Evolutionary conservation across 1,284 basidiomycete genomes (phyloP).

Genomic region (Cystobasidium sp.): DNA sequence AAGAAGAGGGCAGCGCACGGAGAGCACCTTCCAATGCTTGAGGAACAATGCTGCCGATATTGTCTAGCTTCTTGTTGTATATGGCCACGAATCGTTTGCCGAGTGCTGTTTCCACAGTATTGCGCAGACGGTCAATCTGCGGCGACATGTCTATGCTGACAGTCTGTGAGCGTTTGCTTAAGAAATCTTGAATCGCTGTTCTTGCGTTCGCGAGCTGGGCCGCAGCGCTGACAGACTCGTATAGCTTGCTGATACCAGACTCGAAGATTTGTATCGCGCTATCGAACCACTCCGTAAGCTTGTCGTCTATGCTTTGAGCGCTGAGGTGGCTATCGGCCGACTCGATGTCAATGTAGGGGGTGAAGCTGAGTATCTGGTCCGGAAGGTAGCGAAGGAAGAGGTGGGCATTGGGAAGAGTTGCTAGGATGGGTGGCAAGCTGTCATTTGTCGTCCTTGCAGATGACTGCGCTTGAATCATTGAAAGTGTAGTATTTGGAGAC

Average conservation of each 20-base stretch:
- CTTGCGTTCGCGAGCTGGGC: constrained; percentile 25
- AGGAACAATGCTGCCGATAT: constrained; percentile 1
- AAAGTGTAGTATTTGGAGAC: constrained; percentile 3
- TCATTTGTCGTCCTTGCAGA: neutral
- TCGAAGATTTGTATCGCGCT: neutral
- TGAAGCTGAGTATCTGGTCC: constrained; percentile 45
- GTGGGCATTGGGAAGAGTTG: constrained; percentile 48
- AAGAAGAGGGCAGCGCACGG: constrained; percentile 13
- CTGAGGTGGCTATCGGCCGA: constrained; percentile 9
- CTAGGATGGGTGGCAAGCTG: constrained; percentile 31
- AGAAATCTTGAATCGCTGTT: neutral
- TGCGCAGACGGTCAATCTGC: neutral
- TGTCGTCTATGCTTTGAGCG: neutral
- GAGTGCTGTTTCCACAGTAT: constrained; percentile 9
- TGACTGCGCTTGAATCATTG: neutral
- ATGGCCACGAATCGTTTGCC: constrained; percentile 15
- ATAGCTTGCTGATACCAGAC: constrained; percentile 29
- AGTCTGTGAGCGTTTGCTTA: neutral
- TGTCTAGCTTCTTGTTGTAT: constrained; percentile 6
- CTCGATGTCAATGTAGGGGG: constrained; percentile 43
- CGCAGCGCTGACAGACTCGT: neutral
- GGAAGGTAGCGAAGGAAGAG: constrained; percentile 50
- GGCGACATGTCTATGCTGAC: neutral
- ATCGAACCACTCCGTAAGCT: neutral
- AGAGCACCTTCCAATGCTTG: constrained; percentile 15